Evolutionary conservation across 2,329 filamentous ascomycete species (phyloP).

Genomic region (Scytalidium lignicola): DNA sequence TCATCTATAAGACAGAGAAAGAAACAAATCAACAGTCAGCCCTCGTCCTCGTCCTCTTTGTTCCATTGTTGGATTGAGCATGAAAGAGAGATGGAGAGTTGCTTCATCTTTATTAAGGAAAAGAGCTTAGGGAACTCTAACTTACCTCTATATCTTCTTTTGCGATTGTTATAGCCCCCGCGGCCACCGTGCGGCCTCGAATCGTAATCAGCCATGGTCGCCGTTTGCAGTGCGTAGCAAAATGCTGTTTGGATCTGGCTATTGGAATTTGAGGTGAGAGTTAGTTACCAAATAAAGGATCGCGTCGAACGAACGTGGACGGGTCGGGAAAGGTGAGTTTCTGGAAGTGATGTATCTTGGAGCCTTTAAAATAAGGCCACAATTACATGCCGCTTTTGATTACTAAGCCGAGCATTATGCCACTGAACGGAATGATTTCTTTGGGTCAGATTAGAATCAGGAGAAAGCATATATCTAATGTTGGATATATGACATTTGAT

Average conservation of each 20-base stretch:
- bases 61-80: not conserved
- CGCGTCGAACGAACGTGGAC: not conserved
- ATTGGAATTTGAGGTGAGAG: not conserved
- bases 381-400: not conserved
- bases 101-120: too few species aligned
- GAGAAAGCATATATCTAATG: too few species aligned
- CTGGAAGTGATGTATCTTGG: not conserved
- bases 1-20: constrained; percentile 51
- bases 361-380: not conserved
- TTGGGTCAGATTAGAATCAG: too few species aligned
- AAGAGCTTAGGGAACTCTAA: constrained; percentile 4
- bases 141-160: constrained; percentile 75
- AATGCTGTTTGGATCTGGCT: not conserved
- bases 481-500: too few species aligned
- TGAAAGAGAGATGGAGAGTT: too few species aligned
- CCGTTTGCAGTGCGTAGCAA: constrained; percentile 3
- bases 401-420: too few species aligned
- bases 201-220: constrained; percentile 47
- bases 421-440: too few species aligned
- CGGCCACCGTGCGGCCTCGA: constrained; percentile 27
- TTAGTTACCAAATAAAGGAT: not conserved
- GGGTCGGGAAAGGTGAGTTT: not conserved
- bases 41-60: constrained; percentile 4
- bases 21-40: constrained; percentile 16
- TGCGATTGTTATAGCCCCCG: constrained; percentile 55